These are phyloP conservation scores for Eimeria zaria DNA, from an alignment of 169 alveolate species.

Conservation along the genomic window DNA sequence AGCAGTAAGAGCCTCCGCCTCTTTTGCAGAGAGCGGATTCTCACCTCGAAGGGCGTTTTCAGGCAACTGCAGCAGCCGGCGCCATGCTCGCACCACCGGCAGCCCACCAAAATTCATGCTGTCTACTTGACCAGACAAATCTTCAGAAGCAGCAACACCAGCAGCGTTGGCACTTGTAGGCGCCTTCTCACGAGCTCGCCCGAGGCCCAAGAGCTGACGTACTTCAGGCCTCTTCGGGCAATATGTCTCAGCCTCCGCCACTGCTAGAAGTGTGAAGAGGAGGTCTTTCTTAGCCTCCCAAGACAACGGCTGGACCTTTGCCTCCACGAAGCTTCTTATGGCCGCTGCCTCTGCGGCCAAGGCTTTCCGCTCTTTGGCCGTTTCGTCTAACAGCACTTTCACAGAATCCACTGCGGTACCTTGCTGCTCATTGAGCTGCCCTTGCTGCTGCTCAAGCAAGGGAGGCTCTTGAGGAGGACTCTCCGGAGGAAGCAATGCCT, in stretches of 20 bases:
- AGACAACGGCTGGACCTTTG: conserved; percentile 20
- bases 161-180: conserved; percentile 19
- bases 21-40: not conserved
- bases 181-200: not conserved
- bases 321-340: conserved; percentile 34
- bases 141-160: not conserved
- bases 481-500: conserved; percentile 35
- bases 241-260: conserved; percentile 53
- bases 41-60: conserved; percentile 64
- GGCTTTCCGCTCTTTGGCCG: conserved; percentile 7
- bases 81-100: conserved; percentile 50
- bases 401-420: not conserved
- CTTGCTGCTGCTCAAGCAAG: not conserved
- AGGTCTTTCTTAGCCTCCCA: conserved; percentile 22
- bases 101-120: conserved; percentile 10
- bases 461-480: not conserved
- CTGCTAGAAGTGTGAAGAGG: conserved; percentile 74
- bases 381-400: not conserved
- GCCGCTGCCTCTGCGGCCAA: conserved; percentile 50
- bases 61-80: conserved; percentile 74
- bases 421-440: not conserved
- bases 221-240: conserved; percentile 45
- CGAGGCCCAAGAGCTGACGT: conserved; percentile 37
- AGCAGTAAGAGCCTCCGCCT: conserved; percentile 44
- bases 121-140: not conserved